A percentile compares a stretch with the other conserved stretches of the same genome.
phyloP scores from a whole-genome alignment of 192 early-diverging fungal species.

The Umbelopsis sp. region DNA sequence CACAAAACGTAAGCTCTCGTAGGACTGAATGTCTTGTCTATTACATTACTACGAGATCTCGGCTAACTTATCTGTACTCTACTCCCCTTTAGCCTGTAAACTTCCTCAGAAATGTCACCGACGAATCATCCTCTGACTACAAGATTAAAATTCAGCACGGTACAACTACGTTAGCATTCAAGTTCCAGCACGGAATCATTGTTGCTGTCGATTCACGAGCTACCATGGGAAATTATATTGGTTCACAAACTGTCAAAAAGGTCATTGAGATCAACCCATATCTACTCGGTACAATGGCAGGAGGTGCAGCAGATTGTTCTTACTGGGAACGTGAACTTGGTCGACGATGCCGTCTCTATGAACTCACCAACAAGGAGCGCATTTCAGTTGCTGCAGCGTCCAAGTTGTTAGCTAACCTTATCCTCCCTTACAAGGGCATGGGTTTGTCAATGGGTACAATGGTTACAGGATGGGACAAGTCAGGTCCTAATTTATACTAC shows the following conservation, averaged over 20 bases:
- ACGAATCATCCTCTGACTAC: conserved; percentile 71
- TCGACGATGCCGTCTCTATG: conserved; percentile 89
- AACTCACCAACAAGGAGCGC: conserved; percentile 97
- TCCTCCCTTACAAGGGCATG: conserved; percentile 98
- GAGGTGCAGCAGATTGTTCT: conserved; percentile 97
- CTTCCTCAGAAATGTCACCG: conserved; percentile 83
- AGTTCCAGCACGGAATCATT: conserved; percentile 92
- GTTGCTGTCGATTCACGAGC: conserved; percentile 97
- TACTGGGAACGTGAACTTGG: conserved; percentile 99
- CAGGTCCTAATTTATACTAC: conserved; percentile 93
- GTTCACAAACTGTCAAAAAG: conserved; percentile 96
- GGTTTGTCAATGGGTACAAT: conserved; percentile 99
- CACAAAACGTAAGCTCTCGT: conserved; percentile 47
- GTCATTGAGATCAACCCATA: conserved; percentile 99
- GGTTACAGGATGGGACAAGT: conserved; percentile 98
- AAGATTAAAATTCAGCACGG: conserved; percentile 93
- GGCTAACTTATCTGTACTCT: neutral
- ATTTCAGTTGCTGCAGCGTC: conserved; percentile 98
- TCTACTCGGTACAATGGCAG: conserved; percentile 98
- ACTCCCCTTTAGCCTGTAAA: conserved; percentile 68
- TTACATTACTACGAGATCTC: neutral
- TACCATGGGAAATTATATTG: conserved; percentile 87
- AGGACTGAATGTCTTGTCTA: neutral
- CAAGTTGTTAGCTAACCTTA: conserved; percentile 96
- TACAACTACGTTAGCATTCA: conserved; percentile 98